Base-by-base conservation (phyloP, 1,284 basidiomycete species). In the Austroboletus niveus region DNA sequence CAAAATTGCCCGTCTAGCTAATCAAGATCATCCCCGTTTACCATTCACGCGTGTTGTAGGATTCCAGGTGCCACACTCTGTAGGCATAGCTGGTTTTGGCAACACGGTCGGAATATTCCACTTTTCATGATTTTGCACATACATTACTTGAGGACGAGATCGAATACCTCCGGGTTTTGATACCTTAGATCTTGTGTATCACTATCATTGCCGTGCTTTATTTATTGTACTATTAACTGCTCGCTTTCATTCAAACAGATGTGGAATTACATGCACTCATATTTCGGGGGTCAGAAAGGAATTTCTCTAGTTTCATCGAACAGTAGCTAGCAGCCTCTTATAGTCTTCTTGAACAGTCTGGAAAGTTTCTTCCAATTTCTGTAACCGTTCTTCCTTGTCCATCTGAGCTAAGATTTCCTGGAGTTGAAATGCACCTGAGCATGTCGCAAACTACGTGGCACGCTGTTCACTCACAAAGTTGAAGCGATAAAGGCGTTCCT, bases 291-390 rank as follows among this genome's bases (percentile, higher is more conserved):
- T 38, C 27, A 24, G 12, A 27, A 31, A 27, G 24, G 30, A 7
- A 20, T 29, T 31, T 5, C 29, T 48, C 24, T 15, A n/a, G 30
- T 11, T 42, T 56, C 42, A 54, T 60, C 47, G 46, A 30, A 84
- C 69, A 68, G 82, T 79, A 2, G 76, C 77, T 39, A 96, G 73
- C 63, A 97, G 87, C 49, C 92, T 82, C 59, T 79, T 78, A 62
- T 98, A 98, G 70, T 95, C 94, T 45, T 92, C 85, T 48, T 80
- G 75, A 14, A 98, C 93, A 53, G 79, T 87, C 65, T 91, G 85
- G 72, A 93, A 99, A 10, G 96, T 98, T 72, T 96, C 92, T 66
- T 96, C 89, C 45, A 99, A 75, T 67, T 95, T 97, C 54, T 89
- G 84, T 50, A 92, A 78, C 41, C 93, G 79, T 66, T 98, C 95